Conservation (phyloP, 2,329 filamentous ascomycete genomes). For the Ascochyta viciae-villosae region DNA sequence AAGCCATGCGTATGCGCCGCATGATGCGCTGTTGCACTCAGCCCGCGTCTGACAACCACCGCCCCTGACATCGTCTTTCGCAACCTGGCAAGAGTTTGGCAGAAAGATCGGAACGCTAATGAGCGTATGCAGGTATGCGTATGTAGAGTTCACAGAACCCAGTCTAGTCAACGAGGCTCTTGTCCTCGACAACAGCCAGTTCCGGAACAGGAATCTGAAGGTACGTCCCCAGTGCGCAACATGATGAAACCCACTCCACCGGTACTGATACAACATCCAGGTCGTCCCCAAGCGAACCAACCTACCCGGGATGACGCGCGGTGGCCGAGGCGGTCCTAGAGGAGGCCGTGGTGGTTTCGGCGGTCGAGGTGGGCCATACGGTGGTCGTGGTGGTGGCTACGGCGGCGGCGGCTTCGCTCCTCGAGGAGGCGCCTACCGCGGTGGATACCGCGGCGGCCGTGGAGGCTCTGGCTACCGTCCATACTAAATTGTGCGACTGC, state of each 20-base stretch:
- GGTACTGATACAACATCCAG: slow-evolving; percentile 50
- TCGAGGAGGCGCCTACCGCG: slow-evolving; percentile 52
- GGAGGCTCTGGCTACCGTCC: slow-evolving; percentile 43
- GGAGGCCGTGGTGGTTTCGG: slow-evolving; percentile 53
- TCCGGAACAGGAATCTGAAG: slow-evolving; percentile 95
- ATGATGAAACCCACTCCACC: too few relatives aligned
- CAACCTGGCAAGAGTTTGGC: slow-evolving; percentile 64
- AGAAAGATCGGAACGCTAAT: slow-evolving; percentile 62
- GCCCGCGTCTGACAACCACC: not conserved
- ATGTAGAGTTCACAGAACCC: slow-evolving; percentile 97
- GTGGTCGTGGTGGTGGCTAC: slow-evolving; percentile 47
- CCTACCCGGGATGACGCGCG: slow-evolving; percentile 89
- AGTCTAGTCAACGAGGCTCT: slow-evolving; percentile 91
- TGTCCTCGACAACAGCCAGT: slow-evolving; percentile 94
- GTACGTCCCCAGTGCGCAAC: slow-evolving; percentile 56
- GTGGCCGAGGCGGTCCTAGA: slow-evolving; percentile 68
- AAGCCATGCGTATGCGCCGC: slow-evolving; percentile 1
- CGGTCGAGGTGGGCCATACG: slow-evolving; percentile 60
- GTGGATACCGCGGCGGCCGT: slow-evolving; percentile 44
- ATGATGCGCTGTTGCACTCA: slow-evolving; percentile 1
- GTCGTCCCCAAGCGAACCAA: slow-evolving; percentile 95
- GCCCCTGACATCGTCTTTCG: slow-evolving; percentile 46
- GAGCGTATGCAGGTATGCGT: slow-evolving; percentile 80
- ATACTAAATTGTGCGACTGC: slow-evolving; percentile 28
- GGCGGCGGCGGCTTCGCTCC: slow-evolving; percentile 57